Percentiles rank a stretch among this genome's conserved stretches.
Evolutionary conservation across 78 protist species (phyloP).

Genomic region (Tieghemostelium lacteum): DNA sequence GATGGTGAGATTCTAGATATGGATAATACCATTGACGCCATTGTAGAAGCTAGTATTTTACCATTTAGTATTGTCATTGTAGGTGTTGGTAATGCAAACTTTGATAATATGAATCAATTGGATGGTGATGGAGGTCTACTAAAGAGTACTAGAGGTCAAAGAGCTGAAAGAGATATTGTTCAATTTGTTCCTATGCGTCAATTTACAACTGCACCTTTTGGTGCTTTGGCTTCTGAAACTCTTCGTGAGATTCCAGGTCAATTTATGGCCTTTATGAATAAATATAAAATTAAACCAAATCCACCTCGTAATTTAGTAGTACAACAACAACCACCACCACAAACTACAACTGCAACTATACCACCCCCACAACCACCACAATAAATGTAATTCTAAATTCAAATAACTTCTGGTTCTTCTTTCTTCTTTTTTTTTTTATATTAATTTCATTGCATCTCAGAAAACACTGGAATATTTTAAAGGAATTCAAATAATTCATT

Average conservation of each 20-base stretch:
- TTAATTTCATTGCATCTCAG: too few species aligned
- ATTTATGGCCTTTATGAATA: conserved; percentile 19
- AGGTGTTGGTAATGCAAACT: conserved; percentile 89
- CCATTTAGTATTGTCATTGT: conserved; percentile 88
- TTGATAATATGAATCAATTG: conserved; percentile 77
- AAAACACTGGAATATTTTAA: too few species aligned
- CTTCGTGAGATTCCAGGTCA: conserved; percentile 76
- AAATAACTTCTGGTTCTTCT: too few species aligned
- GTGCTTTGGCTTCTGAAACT: conserved; percentile 49
- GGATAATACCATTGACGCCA: conserved; percentile 6
- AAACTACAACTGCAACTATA: too few species aligned
- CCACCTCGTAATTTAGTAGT: conserved; percentile 1
- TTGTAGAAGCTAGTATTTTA: conserved; percentile 56
- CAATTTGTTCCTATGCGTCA: conserved; percentile 86
- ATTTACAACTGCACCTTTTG: conserved; percentile 4
- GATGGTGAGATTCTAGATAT: conserved; percentile 24
- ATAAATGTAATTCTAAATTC: too few species aligned
- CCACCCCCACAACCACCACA: neutral
- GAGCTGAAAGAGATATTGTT: conserved; percentile 88
- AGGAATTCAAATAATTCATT: too few species aligned
- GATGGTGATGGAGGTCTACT: conserved; percentile 86
- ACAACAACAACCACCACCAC: conserved; percentile 16
- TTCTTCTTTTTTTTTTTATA: too few species aligned
- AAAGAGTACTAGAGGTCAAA: neutral
- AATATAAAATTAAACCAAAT: conserved; percentile 21